Conservation (phyloP, 306 rosid genomes). For the Cucurbita pepo region DNA sequence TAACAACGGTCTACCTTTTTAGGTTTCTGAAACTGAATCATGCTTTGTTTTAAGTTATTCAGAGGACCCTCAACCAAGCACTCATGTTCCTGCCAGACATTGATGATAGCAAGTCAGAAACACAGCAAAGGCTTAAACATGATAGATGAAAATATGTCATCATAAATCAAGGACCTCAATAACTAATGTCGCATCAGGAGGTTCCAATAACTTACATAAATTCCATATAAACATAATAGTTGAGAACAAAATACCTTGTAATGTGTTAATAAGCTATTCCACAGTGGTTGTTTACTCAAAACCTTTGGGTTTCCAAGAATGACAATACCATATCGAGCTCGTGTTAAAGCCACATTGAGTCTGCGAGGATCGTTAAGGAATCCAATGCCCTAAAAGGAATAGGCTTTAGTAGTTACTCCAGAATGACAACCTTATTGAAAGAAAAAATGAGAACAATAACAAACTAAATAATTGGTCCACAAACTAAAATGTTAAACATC, state of each 20-base stretch:
- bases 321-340: slow-evolving; percentile 97
- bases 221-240: neutral
- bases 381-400: slow-evolving; percentile 70
- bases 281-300: slow-evolving; percentile 89
- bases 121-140: neutral
- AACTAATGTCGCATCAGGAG: neutral
- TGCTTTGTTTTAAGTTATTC: slow-evolving; percentile 92
- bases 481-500: neutral
- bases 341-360: slow-evolving; percentile 95
- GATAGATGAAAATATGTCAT: neutral
- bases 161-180: neutral
- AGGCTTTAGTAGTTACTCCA: slow-evolving; percentile 12
- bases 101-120: neutral
- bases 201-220: neutral
- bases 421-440: neutral
- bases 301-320: slow-evolving; percentile 97
- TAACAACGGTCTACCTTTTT: slow-evolving; percentile 49
- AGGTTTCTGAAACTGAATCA: slow-evolving; percentile 99
- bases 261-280: slow-evolving; percentile 95
- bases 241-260: slow-evolving; percentile 53
- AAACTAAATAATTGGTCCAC: neutral
- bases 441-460: neutral
- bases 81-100: slow-evolving; percentile 60
- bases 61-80: slow-evolving; percentile 99
- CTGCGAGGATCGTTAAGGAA: slow-evolving; percentile 94